Evolutionary conservation across 1,139 yeast species (phyloP).

Genomic region (Candida albicans): DNA sequence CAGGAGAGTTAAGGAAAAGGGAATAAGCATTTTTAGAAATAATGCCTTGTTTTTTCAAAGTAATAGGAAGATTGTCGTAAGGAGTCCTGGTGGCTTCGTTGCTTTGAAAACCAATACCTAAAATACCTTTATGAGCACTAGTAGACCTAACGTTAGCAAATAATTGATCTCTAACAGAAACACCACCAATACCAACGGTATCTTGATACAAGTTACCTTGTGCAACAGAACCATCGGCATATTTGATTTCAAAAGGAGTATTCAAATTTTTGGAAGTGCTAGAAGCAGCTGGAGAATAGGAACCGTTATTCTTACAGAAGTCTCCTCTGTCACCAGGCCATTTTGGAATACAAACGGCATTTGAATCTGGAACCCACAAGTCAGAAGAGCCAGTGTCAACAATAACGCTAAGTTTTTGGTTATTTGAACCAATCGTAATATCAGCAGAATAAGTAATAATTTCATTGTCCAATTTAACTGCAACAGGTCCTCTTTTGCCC

Average conservation of each 20-base stretch:
- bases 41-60: slow-evolving; percentile 39
- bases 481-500: background rate
- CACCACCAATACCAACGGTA: slow-evolving; percentile 15
- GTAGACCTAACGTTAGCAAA: slow-evolving; percentile 17
- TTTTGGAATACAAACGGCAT: slow-evolving; percentile 17
- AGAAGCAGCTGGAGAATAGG: slow-evolving; percentile 8
- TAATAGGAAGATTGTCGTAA: slow-evolving; percentile 34
- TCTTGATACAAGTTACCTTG: slow-evolving; percentile 61
- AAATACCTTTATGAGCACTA: slow-evolving; percentile 16
- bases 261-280: slow-evolving; percentile 8
- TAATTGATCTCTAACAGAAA: slow-evolving; percentile 11
- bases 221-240: slow-evolving; percentile 23
- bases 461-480: background rate
- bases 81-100: slow-evolving; percentile 12
- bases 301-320: slow-evolving; percentile 5
- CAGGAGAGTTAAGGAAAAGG: slow-evolving; percentile 26
- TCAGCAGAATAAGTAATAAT: slow-evolving; percentile 8
- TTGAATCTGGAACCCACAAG: slow-evolving; percentile 29
- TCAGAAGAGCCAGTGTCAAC: slow-evolving; percentile 34
- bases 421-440: slow-evolving; percentile 13
- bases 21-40: slow-evolving; percentile 45
- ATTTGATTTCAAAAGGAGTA: slow-evolving; percentile 10
- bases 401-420: slow-evolving; percentile 15
- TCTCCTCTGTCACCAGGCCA: background rate
- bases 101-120: slow-evolving; percentile 23